These are phyloP conservation scores for Cadophora gregata DNA, from an alignment of 2,329 filamentous ascomycete species.

Conservation along the genomic window DNA sequence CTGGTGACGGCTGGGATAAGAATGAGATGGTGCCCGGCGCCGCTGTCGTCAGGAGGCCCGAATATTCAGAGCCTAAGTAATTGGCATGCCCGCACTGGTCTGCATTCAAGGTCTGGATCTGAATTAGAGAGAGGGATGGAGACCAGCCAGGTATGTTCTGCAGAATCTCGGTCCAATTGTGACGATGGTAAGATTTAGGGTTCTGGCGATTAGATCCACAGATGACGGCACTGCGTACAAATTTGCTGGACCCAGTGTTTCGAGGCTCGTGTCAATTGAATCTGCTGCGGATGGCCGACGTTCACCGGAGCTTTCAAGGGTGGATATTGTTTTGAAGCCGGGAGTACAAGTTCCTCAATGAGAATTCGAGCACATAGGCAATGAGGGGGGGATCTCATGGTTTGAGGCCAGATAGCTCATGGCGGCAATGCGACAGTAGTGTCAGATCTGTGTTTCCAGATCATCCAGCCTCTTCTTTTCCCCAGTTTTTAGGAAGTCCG, in stretches of 20 bases:
- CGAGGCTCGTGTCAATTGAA: background rate
- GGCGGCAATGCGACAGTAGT: slow-evolving; percentile 12
- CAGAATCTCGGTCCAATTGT: slow-evolving; percentile 31
- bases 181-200: slow-evolving; percentile 3
- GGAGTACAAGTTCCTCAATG: background rate
- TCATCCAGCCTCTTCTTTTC: slow-evolving; percentile 12
- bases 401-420: slow-evolving; percentile 5
- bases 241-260: slow-evolving; percentile 1
- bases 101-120: slow-evolving; percentile 10
- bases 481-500: slow-evolving; percentile 15
- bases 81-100: slow-evolving; percentile 8
- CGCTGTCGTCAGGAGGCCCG: slow-evolving; percentile 26
- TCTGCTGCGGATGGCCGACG: slow-evolving; percentile 14
- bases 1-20: slow-evolving; percentile 3
- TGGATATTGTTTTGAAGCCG: background rate
- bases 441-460: slow-evolving; percentile 29
- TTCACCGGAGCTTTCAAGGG: slow-evolving; percentile 15
- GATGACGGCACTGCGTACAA: slow-evolving; percentile 18
- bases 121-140: background rate
- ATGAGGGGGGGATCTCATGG: slow-evolving; percentile 4
- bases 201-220: background rate
- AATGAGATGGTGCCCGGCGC: slow-evolving; percentile 17
- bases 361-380: slow-evolving; percentile 2
- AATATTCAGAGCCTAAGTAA: slow-evolving; percentile 3
- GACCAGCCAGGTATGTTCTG: slow-evolving; percentile 24